Conservation (phyloP, 2,329 filamentous ascomycete genomes). For the Escovopsis sp. region DNA sequence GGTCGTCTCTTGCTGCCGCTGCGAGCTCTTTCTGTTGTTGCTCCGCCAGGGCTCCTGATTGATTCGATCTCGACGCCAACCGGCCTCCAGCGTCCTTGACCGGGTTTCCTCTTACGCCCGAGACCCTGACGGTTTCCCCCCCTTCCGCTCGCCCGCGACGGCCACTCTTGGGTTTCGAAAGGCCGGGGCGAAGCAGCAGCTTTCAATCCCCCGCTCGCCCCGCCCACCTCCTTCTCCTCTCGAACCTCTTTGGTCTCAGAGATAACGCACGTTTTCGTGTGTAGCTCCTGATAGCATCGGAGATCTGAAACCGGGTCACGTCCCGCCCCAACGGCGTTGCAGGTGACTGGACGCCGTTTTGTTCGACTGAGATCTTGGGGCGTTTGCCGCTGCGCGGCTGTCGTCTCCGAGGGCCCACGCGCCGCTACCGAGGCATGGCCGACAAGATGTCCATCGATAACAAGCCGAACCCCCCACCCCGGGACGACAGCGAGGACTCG, state of each 20-base stretch:
- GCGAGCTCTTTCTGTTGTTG: neutral
- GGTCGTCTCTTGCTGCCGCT: slow-evolving; percentile 9
- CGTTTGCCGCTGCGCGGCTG: slow-evolving; percentile 22
- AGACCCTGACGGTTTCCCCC: slow-evolving; percentile 5
- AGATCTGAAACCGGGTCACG: slow-evolving; percentile 13
- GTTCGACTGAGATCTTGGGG: slow-evolving; percentile 15
- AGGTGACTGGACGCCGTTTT: slow-evolving; percentile 16
- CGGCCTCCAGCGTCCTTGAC: too few relatives aligned
- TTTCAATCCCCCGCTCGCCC: neutral
- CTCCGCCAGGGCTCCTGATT: too few relatives aligned
- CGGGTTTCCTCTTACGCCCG: slow-evolving; percentile 2
- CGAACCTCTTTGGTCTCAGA: neutral
- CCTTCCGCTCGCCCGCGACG: slow-evolving; percentile 1
- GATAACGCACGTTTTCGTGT: slow-evolving; percentile 2
- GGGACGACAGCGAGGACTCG: slow-evolving; percentile 48
- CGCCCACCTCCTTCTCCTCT: neutral
- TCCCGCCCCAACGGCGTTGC: slow-evolving; percentile 17
- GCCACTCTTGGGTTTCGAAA: neutral
- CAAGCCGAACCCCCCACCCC: slow-evolving; percentile 20
- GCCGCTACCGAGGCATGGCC: slow-evolving; percentile 39
- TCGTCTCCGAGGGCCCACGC: slow-evolving; percentile 16
- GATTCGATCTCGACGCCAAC: too few relatives aligned
- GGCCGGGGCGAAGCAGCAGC: neutral
- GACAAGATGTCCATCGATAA: slow-evolving; percentile 51
- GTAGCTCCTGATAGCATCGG: slow-evolving; percentile 1